A percentile compares a stretch with the other conserved stretches of the same genome.
Evolutionary conservation across 139 green algal genomes (phyloP).

Genomic region (Parachlorella kessleri): DNA sequence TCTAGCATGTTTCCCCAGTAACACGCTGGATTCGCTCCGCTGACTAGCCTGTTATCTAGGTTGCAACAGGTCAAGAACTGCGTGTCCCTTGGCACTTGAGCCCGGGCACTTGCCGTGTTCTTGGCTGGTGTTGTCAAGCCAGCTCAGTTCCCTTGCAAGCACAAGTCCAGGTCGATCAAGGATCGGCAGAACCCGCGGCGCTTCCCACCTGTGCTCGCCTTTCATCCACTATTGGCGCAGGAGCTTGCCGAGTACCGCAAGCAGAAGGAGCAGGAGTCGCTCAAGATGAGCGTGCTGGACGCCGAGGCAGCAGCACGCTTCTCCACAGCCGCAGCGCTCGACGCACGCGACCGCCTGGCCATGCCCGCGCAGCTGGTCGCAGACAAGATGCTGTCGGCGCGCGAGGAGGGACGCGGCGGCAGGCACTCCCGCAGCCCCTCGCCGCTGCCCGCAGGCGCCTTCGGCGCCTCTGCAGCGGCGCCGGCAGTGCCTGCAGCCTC

Average conservation of each 20-base stretch:
- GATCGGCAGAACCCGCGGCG: too few species aligned
- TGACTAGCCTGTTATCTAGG: too few species aligned
- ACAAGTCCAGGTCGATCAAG: too few species aligned
- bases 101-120: too few species aligned
- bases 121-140: too few species aligned
- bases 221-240: neutral
- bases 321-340: slow-evolving; percentile 52
- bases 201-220: too few species aligned
- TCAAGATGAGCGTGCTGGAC: slow-evolving; percentile 79
- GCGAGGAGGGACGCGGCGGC: too few species aligned
- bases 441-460: neutral
- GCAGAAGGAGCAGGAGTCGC: slow-evolving; percentile 69
- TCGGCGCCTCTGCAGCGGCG: neutral
- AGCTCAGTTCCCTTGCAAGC: too few species aligned
- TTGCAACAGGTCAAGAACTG: too few species aligned
- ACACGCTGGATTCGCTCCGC: too few species aligned
- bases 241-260: slow-evolving; percentile 75
- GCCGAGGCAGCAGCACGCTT: slow-evolving; percentile 63
- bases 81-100: too few species aligned
- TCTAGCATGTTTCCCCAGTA: too few species aligned
- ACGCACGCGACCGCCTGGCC: slow-evolving; percentile 22
- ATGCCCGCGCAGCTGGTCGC: neutral
- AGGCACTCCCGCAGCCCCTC: neutral
- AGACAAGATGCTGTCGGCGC: neutral
- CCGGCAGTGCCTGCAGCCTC: neutral